Conservation (phyloP, 768 basidiomycete genomes). For the Auricularia sp. region DNA sequence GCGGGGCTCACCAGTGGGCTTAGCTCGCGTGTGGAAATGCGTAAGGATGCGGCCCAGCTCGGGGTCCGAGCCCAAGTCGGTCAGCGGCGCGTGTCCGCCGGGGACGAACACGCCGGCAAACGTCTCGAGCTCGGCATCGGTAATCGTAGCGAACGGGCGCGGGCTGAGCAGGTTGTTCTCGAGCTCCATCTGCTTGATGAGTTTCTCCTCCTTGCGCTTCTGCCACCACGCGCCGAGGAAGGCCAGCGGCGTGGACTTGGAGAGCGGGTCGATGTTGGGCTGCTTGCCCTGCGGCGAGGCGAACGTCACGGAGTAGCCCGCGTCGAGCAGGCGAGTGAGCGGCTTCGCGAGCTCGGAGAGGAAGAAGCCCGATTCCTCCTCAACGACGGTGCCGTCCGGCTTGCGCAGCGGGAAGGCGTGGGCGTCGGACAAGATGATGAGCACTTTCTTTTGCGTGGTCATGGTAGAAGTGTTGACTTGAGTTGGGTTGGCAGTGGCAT, state of each 20-base stretch:
- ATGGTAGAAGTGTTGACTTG: not conserved
- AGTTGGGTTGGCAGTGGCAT: not conserved
- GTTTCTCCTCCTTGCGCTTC: constrained; percentile 11
- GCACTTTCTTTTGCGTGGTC: not conserved
- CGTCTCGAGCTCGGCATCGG: constrained; percentile 15
- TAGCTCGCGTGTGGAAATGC: constrained; percentile 16
- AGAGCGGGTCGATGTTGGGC: constrained; percentile 18
- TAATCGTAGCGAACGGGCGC: constrained; percentile 16
- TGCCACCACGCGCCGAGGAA: constrained; percentile 17
- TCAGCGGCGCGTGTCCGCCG: constrained; percentile 20
- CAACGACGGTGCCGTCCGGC: constrained; percentile 2
- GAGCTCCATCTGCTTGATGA: constrained; percentile 12
- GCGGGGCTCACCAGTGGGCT: constrained; percentile 14
- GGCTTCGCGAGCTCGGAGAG: constrained; percentile 18
- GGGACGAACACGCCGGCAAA: constrained; percentile 21
- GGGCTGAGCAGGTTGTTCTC: constrained; percentile 17
- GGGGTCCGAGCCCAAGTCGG: constrained; percentile 16
- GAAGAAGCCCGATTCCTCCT: constrained; percentile 5
- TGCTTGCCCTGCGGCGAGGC: constrained; percentile 16
- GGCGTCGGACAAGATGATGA: not conserved
- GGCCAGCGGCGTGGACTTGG: constrained; percentile 13
- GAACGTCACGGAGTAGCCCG: constrained; percentile 16
- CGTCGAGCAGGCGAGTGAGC: constrained; percentile 16
- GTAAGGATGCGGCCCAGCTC: constrained; percentile 19
- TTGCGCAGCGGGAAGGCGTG: not conserved